These are phyloP conservation scores for Breviolum minutum DNA, from an alignment of 73 alveolate genomes.

Conservation along the genomic window DNA sequence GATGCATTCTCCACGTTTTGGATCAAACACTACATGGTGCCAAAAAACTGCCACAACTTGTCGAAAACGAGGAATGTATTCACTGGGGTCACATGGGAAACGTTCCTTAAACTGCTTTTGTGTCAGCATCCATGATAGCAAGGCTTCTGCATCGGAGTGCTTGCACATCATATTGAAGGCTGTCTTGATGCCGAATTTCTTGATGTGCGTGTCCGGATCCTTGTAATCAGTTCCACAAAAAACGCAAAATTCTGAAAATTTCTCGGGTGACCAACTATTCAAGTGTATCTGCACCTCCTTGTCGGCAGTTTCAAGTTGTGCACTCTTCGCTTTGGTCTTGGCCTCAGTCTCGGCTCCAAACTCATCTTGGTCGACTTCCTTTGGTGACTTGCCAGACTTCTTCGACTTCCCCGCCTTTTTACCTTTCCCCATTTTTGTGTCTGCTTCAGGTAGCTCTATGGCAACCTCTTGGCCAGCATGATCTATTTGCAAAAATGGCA, in stretches of 20 bases:
- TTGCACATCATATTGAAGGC: conserved; percentile 47
- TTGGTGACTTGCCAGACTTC: background rate
- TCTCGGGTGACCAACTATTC: conserved; percentile 73
- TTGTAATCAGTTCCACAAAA: conserved; percentile 88
- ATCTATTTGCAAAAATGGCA: conserved; percentile 82
- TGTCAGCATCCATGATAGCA: conserved; percentile 20
- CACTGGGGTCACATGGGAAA: conserved; percentile 46
- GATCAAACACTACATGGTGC: conserved; percentile 91
- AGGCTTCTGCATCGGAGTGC: background rate
- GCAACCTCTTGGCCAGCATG: conserved; percentile 16
- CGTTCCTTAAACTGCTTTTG: conserved; percentile 39
- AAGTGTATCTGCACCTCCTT: background rate
- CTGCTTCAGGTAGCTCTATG: background rate
- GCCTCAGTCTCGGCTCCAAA: background rate
- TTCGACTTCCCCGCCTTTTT: background rate
- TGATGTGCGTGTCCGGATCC: conserved; percentile 84
- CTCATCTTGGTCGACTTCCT: background rate
- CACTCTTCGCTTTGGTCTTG: background rate
- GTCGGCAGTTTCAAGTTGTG: background rate
- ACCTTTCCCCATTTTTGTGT: background rate
- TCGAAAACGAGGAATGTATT: conserved; percentile 24
- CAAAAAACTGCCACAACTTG: conserved; percentile 71
- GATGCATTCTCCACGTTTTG: conserved; percentile 66
- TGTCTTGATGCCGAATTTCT: conserved; percentile 78
- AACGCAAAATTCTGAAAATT: conserved; percentile 73